Percentiles rank a stretch among this genome's conserved stretches.
These are phyloP conservation scores for Calvatia gigantea DNA, from an alignment of 768 basidiomycete species.

Conservation along the genomic window DNA sequence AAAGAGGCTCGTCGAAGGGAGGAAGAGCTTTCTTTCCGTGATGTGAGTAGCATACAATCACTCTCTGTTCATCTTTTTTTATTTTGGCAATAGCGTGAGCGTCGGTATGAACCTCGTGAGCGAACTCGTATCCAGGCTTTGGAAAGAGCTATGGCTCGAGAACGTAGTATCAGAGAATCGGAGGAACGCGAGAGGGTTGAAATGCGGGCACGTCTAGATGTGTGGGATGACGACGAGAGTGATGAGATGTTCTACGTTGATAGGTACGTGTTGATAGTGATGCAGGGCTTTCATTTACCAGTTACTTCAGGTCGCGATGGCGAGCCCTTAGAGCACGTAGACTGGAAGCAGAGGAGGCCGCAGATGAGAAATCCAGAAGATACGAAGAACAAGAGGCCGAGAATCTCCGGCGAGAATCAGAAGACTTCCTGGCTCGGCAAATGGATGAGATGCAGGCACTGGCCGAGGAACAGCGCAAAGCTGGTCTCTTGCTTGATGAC, in stretches of 20 bases:
- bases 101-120: slow-evolving; percentile 91
- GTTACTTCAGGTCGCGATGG: slow-evolving; percentile 77
- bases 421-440: slow-evolving; percentile 88
- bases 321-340: slow-evolving; percentile 68
- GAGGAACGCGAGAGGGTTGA: slow-evolving; percentile 80
- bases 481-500: slow-evolving; percentile 87
- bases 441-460: slow-evolving; percentile 96
- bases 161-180: slow-evolving; percentile 66
- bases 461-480: slow-evolving; percentile 87
- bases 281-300: not conserved
- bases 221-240: slow-evolving; percentile 93
- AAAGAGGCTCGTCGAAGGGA: slow-evolving; percentile 73
- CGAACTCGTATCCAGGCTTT: slow-evolving; percentile 73
- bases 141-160: slow-evolving; percentile 72
- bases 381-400: slow-evolving; percentile 86
- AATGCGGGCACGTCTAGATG: slow-evolving; percentile 75
- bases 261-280: slow-evolving; percentile 47
- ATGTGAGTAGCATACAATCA: slow-evolving; percentile 52
- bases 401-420: slow-evolving; percentile 85
- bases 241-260: slow-evolving; percentile 93
- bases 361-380: slow-evolving; percentile 77
- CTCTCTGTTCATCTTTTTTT: not conserved
- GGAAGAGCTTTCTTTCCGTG: slow-evolving; percentile 81
- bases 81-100: slow-evolving; percentile 64
- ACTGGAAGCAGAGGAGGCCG: slow-evolving; percentile 74